Base-by-base conservation (phyloP, 108 stramenopile species). In the Craspedostauros australis region DNA sequence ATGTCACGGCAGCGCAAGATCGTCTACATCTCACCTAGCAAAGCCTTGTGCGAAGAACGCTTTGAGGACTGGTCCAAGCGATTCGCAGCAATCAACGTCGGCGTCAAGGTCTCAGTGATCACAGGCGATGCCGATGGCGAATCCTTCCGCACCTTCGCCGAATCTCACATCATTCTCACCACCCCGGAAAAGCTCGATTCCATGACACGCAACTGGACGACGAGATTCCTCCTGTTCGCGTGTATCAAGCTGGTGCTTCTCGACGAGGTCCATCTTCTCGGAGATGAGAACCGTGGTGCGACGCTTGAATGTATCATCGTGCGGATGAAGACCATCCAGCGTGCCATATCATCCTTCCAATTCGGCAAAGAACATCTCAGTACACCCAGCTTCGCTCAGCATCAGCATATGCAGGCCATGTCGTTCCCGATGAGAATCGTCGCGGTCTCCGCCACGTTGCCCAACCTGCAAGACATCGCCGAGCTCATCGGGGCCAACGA, bases 111-210 rank as follows among this genome's bases (percentile, higher is more conserved):
- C 39, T 56, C 71, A 8, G 72, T 82, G 28, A 83, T 97, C 42
- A 98, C 97, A n/a, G 94, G 97, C 18, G 94, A 96, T 60, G 62
- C 46, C 15, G 68, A 50, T 6, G 51, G 80, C 11, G 49, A 52
- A 2, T 70, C 80, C 18, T 84, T 84, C 47, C 60, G 72, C 11
- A 80, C 93, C 31, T 72, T 95, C 16, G 84, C 86, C 0, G 47
- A 52, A 0, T 65, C 92, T 15, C 79, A 93, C 68, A 46, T 97
- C 21, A 90, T 97, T 29, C 34, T 97, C 14, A 95, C 96, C 0
- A 97, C 96, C n/a, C 93, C 96, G 1, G 96, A 97, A 66, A 97
- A 95, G 38, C 94, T 83, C 86, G 96, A 97, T 75, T 72, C 75
- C n/a, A 79, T 95, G n/a, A 86, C 94, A 2, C 44, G 96, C n/a